Conservation (phyloP, 1,284 basidiomycete species). For the Takashimella tepidaria region DNA sequence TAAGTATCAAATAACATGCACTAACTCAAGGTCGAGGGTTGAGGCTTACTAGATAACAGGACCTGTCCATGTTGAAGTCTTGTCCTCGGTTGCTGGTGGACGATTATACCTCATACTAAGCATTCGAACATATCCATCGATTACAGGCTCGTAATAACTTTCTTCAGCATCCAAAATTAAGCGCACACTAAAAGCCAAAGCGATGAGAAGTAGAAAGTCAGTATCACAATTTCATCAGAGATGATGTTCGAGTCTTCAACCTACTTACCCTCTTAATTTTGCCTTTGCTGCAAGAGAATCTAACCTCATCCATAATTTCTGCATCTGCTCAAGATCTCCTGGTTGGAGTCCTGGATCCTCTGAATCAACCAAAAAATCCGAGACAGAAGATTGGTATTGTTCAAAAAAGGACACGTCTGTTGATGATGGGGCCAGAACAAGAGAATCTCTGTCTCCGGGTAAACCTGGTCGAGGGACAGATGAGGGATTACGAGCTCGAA, state of each 20-base stretch:
- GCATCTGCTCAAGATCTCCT: conserved; percentile 55
- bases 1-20: not conserved
- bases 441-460: not conserved
- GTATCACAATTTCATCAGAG: not conserved
- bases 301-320: conserved; percentile 57
- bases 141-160: conserved; percentile 66
- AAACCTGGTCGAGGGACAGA: not conserved
- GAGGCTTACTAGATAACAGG: conserved; percentile 9
- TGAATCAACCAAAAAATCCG: not conserved
- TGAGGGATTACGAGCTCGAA: conserved; percentile 10
- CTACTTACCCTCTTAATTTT: conserved; percentile 40
- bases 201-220: too few relatives aligned
- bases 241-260: too few relatives aligned
- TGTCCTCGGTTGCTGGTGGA: conserved; percentile 28
- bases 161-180: conserved; percentile 74
- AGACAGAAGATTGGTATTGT: conserved; percentile 48
- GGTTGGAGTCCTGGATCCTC: conserved; percentile 9
- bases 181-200: conserved; percentile 25
- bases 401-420: conserved; percentile 54
- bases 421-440: conserved; percentile 5
- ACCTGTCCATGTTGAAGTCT: not conserved
- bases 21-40: not conserved
- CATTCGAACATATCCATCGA: conserved; percentile 64
- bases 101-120: conserved; percentile 68
- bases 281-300: conserved; percentile 58